A percentile compares a stretch with the other conserved stretches of the same genome.
Evolutionary conservation across 2,329 filamentous ascomycete genomes (phyloP).

Genomic region (Calonectria crousiana): DNA sequence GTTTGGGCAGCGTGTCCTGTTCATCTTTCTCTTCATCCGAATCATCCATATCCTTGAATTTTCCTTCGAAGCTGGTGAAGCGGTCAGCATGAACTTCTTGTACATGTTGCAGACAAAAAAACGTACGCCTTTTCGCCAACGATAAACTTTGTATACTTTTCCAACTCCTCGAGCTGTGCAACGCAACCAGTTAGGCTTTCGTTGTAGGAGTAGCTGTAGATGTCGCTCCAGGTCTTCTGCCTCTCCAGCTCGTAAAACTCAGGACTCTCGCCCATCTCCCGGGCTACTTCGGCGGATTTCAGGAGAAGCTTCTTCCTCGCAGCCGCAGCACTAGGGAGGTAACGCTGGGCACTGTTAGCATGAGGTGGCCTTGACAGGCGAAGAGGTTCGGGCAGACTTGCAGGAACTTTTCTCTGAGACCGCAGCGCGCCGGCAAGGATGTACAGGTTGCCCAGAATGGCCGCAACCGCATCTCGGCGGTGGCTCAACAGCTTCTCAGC

Average conservation of each 20-base stretch:
- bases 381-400: conserved; percentile 40
- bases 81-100: not conserved
- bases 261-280: conserved; percentile 40
- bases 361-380: not conserved
- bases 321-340: conserved; percentile 67
- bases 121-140: conserved; percentile 65
- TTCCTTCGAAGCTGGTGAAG: conserved; percentile 50
- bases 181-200: conserved; percentile 67
- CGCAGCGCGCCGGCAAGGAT: conserved; percentile 68
- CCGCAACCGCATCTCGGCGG: conserved; percentile 68
- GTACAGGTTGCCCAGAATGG: conserved; percentile 69
- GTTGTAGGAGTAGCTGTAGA: conserved; percentile 68
- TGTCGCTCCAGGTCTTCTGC: conserved; percentile 65
- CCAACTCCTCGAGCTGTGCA: conserved; percentile 65
- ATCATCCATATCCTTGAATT: conserved; percentile 41
- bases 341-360: conserved; percentile 51
- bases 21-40: conserved; percentile 38
- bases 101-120: not conserved
- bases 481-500: conserved; percentile 62
- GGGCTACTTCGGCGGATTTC: conserved; percentile 62
- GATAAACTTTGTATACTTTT: conserved; percentile 69
- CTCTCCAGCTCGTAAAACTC: conserved; percentile 43
- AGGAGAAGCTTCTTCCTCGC: conserved; percentile 65
- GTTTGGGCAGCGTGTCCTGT: conserved; percentile 27
- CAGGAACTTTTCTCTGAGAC: conserved; percentile 62